Evolutionary conservation across 495 filamentous ascomycete genomes (phyloP), one percentile per base, ranked within the genome.

Genomic region (Podospora australis): DNA sequence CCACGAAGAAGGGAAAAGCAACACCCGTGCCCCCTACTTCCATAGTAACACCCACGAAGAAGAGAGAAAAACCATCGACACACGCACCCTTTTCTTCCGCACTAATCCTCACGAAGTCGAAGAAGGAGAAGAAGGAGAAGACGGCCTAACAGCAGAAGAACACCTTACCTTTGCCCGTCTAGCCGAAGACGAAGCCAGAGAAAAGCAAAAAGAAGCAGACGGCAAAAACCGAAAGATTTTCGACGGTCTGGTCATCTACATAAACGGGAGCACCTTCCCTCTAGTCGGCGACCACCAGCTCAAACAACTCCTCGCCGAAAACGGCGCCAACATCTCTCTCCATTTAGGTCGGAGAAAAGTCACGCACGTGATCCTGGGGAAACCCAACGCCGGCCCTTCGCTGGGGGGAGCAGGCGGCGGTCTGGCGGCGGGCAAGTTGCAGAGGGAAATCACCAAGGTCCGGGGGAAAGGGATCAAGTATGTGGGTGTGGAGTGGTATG

Each of bases 221-320:
- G 4, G 17, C 11, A 5, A 36, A 57, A 53, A 54, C 28, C 61
- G 47, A 46, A 54, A 57, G 20, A 76, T 95, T 46, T 87, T 96
- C 62, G 57, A 74, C 39, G 75, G 77, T 14, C 69, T 87, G 21
- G 77, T 74, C 19, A 75, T 97, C 62, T 92, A 92, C 68, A 77
- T 97, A 68, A 95, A 95, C 67, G 91, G 90, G 44, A 86, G 85
- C 44, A 96, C 88, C 1, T 70, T 81, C 44, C 88, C 91, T 5
- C 57, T 77, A 11, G 78, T 98, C 38, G 90, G 86, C 0, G 90
- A 98, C 68, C 87, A 95, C 63, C 81, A 78, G 57, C 77, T 97
- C 39, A 95, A 92, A 67, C 81, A 79, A 29, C 70, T 95, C 23
- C 72, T 97, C 17, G 78, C 76, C 8, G 67, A 78, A 44, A 74